A percentile compares a stretch with the other conserved stretches of the same genome.
Conservation (phyloP, 345 rosid species). For the Xanthoceras sorbifolium region DNA sequence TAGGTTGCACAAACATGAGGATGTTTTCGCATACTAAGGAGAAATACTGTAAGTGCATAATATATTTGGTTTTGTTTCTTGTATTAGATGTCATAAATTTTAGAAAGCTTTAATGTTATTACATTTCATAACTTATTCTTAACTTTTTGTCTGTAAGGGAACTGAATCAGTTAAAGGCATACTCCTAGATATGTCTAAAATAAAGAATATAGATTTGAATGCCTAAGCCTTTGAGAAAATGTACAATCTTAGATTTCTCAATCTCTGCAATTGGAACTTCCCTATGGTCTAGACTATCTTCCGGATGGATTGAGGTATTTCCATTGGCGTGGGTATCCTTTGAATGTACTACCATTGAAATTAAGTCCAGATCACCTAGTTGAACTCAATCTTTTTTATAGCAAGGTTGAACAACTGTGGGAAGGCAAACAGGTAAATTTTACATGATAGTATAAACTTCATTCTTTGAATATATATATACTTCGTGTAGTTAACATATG, state of each 20-base stretch:
- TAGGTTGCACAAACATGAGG: conserved; percentile 8
- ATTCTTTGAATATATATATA: too few species aligned
- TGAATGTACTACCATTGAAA: background rate
- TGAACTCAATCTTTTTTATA: background rate
- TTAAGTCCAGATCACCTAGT: background rate
- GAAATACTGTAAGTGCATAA: background rate
- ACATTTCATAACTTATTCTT: background rate
- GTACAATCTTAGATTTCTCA: conserved; percentile 38
- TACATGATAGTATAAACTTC: too few species aligned
- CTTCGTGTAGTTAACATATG: too few species aligned
- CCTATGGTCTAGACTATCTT: background rate
- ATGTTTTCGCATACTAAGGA: conserved; percentile 26
- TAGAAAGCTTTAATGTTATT: too few species aligned
- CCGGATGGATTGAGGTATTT: background rate
- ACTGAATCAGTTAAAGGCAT: too few species aligned
- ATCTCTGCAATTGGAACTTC: conserved; percentile 20
- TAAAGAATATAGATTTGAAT: too few species aligned
- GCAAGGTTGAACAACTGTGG: conserved; percentile 1
- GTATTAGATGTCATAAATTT: background rate
- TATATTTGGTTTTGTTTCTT: background rate
- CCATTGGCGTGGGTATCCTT: background rate
- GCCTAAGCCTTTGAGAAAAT: too few species aligned
- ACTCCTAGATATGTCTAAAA: too few species aligned
- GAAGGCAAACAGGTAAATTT: background rate
- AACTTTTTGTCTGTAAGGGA: too few species aligned